phyloP scores from a whole-genome alignment of 768 basidiomycete species.

The Chiua virens region DNA sequence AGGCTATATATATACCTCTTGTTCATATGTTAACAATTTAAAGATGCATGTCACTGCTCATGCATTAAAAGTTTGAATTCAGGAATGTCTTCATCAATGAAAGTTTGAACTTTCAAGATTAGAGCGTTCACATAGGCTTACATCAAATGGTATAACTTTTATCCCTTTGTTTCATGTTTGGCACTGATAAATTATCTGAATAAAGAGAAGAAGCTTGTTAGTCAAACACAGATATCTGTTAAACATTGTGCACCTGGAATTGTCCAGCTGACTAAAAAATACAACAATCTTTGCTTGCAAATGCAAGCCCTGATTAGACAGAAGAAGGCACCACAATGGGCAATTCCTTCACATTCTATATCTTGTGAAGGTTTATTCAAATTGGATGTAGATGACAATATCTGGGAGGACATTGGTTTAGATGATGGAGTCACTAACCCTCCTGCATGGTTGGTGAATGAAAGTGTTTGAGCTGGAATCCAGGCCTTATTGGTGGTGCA shows the following conservation, averaged over 20 bases:
- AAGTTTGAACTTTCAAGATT: background rate
- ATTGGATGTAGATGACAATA: slow-evolving; percentile 38
- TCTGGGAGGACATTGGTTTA: slow-evolving; percentile 37
- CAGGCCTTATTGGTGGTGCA: slow-evolving; percentile 19
- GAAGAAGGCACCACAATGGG: slow-evolving; percentile 22
- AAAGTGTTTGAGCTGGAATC: slow-evolving; percentile 16
- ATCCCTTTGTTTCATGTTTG: background rate
- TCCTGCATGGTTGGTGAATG: slow-evolving; percentile 20
- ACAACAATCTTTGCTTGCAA: slow-evolving; percentile 30
- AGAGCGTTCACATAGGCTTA: background rate
- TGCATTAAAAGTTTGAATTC: background rate
- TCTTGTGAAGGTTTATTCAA: slow-evolving; percentile 22
- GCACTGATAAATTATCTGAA: background rate
- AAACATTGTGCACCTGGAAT: slow-evolving; percentile 30
- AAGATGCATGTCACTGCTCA: too few species aligned
- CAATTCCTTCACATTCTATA: slow-evolving; percentile 24
- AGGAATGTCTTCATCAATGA: background rate
- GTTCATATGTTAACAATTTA: too few species aligned
- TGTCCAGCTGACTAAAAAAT: slow-evolving; percentile 17
- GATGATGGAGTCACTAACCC: slow-evolving; percentile 15
- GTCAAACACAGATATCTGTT: slow-evolving; percentile 3
- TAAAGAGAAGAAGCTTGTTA: background rate
- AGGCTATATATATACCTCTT: too few species aligned
- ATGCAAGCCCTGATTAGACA: slow-evolving; percentile 19
- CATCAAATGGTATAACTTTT: background rate